Conservation (phyloP, 352 stramenopile genomes). For the Phytophthora pinifolia region DNA sequence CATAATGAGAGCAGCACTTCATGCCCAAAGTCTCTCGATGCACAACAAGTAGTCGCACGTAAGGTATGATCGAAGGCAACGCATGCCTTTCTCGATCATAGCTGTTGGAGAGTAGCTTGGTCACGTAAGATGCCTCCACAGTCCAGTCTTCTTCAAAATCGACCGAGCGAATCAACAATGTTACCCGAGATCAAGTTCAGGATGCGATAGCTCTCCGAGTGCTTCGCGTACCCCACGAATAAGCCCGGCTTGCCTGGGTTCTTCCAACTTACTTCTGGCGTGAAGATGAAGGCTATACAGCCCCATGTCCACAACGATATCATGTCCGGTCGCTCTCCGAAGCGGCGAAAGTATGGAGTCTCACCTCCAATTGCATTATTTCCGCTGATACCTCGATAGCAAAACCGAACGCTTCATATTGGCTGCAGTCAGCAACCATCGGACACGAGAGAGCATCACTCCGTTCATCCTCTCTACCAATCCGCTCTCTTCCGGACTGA, state of each 20-base stretch:
- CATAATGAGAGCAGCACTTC: too few relatives aligned
- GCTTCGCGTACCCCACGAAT: background rate
- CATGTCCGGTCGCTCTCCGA: conserved; percentile 3
- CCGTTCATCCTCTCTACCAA: conserved; percentile 12
- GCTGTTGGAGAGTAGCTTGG: background rate
- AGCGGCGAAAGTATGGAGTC: background rate
- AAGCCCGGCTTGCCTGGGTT: conserved; percentile 2
- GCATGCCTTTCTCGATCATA: too few relatives aligned
- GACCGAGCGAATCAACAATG: background rate
- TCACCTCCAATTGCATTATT: background rate
- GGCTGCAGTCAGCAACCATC: background rate
- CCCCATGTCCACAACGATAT: conserved; percentile 2
- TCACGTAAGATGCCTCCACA: background rate
- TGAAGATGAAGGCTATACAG: conserved; percentile 2
- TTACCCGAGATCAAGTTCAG: background rate
- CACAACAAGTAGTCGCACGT: too few relatives aligned
- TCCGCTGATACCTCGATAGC: background rate
- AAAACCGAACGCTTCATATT: conserved; percentile 11
- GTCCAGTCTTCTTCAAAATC: background rate
- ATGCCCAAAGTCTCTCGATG: too few relatives aligned
- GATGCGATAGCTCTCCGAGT: conserved; percentile 4
- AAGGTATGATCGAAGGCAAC: too few relatives aligned
- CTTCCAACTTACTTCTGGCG: conserved; percentile 6
- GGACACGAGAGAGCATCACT: conserved; percentile 2
- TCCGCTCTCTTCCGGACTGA: conserved; percentile 6